phyloP scores from a whole-genome alignment of 2,329 filamentous ascomycete genomes.

The Verticillium dahliae region DNA sequence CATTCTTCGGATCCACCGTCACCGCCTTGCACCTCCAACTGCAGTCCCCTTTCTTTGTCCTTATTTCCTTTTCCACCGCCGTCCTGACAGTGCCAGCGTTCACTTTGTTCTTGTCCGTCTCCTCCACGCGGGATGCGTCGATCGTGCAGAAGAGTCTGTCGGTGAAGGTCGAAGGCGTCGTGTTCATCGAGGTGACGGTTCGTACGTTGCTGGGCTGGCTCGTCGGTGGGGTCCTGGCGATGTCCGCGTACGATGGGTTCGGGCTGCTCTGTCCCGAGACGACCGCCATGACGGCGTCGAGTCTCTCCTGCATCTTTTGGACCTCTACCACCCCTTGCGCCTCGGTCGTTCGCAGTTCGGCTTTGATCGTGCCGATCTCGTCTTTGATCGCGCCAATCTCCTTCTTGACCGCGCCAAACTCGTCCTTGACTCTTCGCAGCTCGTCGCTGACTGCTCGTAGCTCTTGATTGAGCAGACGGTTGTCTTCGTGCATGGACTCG shows the following conservation, averaged over 20 bases:
- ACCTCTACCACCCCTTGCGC: not conserved
- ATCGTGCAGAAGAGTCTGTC: constrained; percentile 1
- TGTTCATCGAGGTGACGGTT: not conserved
- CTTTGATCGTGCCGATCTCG: not conserved
- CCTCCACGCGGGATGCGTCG: not conserved
- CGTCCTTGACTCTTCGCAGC: not conserved
- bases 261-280: too few species aligned
- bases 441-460: not conserved
- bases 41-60: not conserved
- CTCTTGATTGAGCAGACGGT: not conserved
- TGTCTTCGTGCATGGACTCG: not conserved
- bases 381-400: not conserved
- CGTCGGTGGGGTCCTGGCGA: too few species aligned
- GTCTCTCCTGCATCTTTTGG: not conserved
- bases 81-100: not conserved
- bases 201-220: too few species aligned
- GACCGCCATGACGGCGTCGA: not conserved
- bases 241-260: too few species aligned
- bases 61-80: constrained; percentile 1
- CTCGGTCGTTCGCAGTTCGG: not conserved
- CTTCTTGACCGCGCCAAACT: not conserved
- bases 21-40: not conserved
- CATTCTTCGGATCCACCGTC: not conserved
- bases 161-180: not conserved
- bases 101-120: not conserved